Evolutionary conservation across 495 filamentous ascomycete genomes (phyloP).

Genomic region (Thozetella sp.): DNA sequence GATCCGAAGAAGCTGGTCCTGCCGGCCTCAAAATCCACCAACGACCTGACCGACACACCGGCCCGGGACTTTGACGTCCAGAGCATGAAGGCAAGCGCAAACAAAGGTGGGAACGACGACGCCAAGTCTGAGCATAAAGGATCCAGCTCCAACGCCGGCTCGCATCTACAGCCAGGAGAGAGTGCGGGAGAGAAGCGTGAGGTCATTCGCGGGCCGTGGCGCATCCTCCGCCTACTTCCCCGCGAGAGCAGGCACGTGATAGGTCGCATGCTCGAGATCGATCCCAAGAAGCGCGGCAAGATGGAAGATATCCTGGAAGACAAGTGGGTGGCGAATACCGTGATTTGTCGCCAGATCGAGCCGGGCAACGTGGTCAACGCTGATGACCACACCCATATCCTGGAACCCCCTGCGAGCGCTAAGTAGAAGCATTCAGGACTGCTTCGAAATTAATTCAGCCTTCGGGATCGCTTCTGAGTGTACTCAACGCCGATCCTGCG

Average conservation of each 20-base stretch:
- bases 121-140: not conserved
- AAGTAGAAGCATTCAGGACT: no score
- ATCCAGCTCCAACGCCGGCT: conserved; percentile 1
- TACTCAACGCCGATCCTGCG: not conserved
- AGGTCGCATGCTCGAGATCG: conserved; percentile 87
- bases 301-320: conserved; percentile 85
- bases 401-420: conserved; percentile 47
- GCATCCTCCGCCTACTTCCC: conserved; percentile 87
- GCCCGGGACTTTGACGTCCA: conserved; percentile 35
- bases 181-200: conserved; percentile 63
- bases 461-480: no score
- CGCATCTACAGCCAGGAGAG: conserved; percentile 6
- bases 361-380: conserved; percentile 45
- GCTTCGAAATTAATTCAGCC: no score
- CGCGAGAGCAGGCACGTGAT: conserved; percentile 90
- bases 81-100: conserved; percentile 8
- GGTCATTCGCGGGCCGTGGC: conserved; percentile 90
- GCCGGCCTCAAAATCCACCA: conserved; percentile 34
- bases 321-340: conserved; percentile 80
- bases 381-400: conserved; percentile 51
- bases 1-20: conserved; percentile 45
- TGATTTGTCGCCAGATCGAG: conserved; percentile 54
- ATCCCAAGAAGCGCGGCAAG: conserved; percentile 80
- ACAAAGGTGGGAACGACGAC: not conserved
- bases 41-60: conserved; percentile 32